Evolutionary conservation across 2,329 filamentous ascomycete genomes (phyloP), one percentile per base, ranked within the genome.

Genomic region (Botrytis squamosa): DNA sequence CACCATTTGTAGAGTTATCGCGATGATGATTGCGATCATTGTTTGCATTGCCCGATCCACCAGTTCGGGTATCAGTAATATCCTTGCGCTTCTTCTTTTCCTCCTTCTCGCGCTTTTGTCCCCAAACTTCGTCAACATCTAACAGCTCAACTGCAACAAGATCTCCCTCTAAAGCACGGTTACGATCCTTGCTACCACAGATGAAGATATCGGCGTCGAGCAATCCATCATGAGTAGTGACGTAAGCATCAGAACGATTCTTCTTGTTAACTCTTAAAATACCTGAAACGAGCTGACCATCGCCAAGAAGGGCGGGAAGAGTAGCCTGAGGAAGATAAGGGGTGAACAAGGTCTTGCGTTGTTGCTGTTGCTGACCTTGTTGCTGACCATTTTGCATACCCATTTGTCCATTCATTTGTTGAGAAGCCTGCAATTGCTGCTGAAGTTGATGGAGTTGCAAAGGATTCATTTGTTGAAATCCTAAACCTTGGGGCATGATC

Each of bases 71-170:
- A 82, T 98, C 96, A 49, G 94, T 97, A 74, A 98, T 97, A 81
- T 99, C 96, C 87, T 99, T 99, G 83, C 96, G 93, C 86, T 98
- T 99, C 90, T 99, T 99, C 89, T 99, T 99, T 83, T 99, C 96
- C 84, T 99, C 96, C 83, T 99, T 99, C 83, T 99, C 96, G 73
- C 94, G 93, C 88, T 99, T 99, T 86, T 99, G 96, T 38, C 92
- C 90, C 96, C 96, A 99, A 4, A 99, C 96, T 81, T 99, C 96
- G 82, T 98, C 96, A 12, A 99, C 96, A 80, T 99, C 95, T 70
- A 99, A 90, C 65, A 99, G 90, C 84, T 99, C 96, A 71, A 99
- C 90, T 46, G 96, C 96, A 74, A 99, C 96, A 72, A 97, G 88
- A 82, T 99, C 96, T 74, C 96, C 96, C 83, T 99, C 96, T 52